Evolutionary conservation across 352 stramenopile species (phyloP).

Genomic region (Globisporangium abappressorium): DNA sequence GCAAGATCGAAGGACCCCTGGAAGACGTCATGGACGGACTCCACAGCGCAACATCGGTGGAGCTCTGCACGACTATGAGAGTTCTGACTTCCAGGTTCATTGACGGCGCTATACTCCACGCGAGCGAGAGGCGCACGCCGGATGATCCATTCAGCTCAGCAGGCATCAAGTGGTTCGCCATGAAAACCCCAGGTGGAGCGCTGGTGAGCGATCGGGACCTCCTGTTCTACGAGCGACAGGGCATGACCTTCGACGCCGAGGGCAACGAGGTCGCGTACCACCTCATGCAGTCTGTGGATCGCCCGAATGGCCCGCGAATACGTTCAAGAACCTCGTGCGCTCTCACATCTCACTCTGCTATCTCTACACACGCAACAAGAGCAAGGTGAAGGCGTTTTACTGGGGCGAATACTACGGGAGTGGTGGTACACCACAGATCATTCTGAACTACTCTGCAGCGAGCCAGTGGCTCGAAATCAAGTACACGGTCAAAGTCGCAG

Average conservation of each 20-base stretch:
- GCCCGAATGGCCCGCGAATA: slow-evolving; percentile 24
- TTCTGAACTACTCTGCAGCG: slow-evolving; percentile 30
- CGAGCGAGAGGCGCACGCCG: slow-evolving; percentile 23
- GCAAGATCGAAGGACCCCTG: slow-evolving; percentile 32
- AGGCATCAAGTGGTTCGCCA: slow-evolving; percentile 38
- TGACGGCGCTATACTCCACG: slow-evolving; percentile 35
- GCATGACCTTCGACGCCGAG: slow-evolving; percentile 26
- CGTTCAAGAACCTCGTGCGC: slow-evolving; percentile 27
- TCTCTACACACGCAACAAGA: slow-evolving; percentile 19
- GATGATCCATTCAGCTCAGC: slow-evolving; percentile 37
- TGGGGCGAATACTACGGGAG: slow-evolving; percentile 29
- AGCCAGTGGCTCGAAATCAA: slow-evolving; percentile 34
- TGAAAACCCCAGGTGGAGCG: slow-evolving; percentile 24
- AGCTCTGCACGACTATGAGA: slow-evolving; percentile 37
- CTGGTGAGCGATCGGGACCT: slow-evolving; percentile 38
- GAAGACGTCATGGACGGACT: slow-evolving; percentile 47
- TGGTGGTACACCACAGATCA: slow-evolving; percentile 22
- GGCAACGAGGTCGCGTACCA: slow-evolving; percentile 41
- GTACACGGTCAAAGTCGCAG: slow-evolving; percentile 23
- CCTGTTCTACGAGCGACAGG: slow-evolving; percentile 51
- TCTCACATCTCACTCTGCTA: slow-evolving; percentile 31
- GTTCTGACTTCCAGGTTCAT: slow-evolving; percentile 28
- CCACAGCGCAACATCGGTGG: slow-evolving; percentile 31
- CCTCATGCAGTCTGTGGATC: slow-evolving; percentile 40
- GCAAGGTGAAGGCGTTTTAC: slow-evolving; percentile 29